Evolutionary conservation across 176 grass and related monocot species (phyloP).

Genomic region (Microstegium vimineum): DNA sequence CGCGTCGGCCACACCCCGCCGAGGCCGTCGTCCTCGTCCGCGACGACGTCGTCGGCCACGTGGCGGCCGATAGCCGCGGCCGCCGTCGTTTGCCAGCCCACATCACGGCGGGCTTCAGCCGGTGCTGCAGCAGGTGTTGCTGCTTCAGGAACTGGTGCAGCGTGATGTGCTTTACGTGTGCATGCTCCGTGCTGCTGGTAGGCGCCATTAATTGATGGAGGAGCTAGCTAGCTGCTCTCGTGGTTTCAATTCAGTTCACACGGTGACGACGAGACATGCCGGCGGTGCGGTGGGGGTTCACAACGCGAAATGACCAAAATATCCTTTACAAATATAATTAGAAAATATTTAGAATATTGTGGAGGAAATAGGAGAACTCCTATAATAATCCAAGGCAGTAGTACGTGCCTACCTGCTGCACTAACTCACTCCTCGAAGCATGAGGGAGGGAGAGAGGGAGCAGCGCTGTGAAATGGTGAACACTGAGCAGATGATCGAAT

Average conservation of each 20-base stretch:
- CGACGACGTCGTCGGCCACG: background rate
- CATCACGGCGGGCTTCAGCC: constrained; percentile 42
- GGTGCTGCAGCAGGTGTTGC: constrained; percentile 20
- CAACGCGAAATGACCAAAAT: no score
- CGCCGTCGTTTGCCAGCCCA: constrained; percentile 30
- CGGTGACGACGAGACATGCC: constrained; percentile 11
- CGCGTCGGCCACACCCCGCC: constrained; percentile 46
- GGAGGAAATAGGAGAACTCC: no score
- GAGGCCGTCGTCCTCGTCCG: constrained; percentile 32
- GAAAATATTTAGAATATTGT: no score
- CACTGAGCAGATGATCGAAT: no score
- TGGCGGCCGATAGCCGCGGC: background rate
- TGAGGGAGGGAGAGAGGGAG: no score
- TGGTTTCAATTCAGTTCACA: background rate
- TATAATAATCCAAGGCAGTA: no score
- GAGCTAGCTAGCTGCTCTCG: background rate
- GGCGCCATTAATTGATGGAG: constrained; percentile 24
- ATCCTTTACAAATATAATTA: no score
- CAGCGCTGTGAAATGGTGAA: no score
- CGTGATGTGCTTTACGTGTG: constrained; percentile 19
- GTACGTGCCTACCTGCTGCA: no score
- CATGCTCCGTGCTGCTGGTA: background rate
- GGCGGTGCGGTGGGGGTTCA: no score
- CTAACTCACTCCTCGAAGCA: no score
- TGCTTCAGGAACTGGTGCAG: constrained; percentile 38